Evolutionary conservation across 2,329 filamentous ascomycete genomes (phyloP).

Genomic region (Nectriaceae sp.): DNA sequence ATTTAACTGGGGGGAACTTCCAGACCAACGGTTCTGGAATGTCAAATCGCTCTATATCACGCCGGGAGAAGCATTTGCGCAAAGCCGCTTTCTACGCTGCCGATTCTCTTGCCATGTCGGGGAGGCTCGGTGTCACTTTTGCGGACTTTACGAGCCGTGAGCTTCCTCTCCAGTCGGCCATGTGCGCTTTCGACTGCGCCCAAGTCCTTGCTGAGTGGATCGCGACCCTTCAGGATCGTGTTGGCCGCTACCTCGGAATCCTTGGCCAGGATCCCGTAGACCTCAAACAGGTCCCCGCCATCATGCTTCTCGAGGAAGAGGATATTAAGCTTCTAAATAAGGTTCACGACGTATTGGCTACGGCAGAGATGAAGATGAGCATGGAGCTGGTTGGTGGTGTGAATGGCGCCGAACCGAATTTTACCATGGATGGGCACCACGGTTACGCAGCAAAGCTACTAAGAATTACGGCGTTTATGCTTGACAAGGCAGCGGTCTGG

Average conservation of each 20-base stretch:
- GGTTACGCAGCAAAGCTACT: conserved; percentile 86
- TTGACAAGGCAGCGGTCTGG: conserved; percentile 90
- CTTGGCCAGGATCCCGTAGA: conserved; percentile 83
- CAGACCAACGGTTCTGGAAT: conserved; percentile 23
- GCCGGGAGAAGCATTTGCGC: conserved; percentile 82
- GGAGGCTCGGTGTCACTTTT: conserved; percentile 83
- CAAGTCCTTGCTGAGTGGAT: conserved; percentile 96
- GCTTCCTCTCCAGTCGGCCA: conserved; percentile 83
- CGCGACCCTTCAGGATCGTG: conserved; percentile 87
- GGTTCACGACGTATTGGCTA: conserved; percentile 75
- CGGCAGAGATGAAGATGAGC: conserved; percentile 78
- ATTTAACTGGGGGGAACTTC: conserved; percentile 44
- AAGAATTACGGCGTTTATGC: conserved; percentile 80
- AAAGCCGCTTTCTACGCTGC: conserved; percentile 96
- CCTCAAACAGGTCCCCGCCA: conserved; percentile 75
- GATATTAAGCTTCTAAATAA: conserved; percentile 84
- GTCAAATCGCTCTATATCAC: conserved; percentile 55
- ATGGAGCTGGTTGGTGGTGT: conserved; percentile 52
- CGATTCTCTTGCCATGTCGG: conserved; percentile 85
- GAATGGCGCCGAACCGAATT: conserved; percentile 53
- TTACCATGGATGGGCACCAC: conserved; percentile 60
- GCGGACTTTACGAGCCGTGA: conserved; percentile 82
- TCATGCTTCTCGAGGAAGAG: conserved; percentile 90
- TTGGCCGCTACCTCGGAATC: conserved; percentile 86
- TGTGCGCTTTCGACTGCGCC: conserved; percentile 92